Conservation (phyloP, 1,284 basidiomycete species). For the Erythrobasidium hasegawianum region DNA sequence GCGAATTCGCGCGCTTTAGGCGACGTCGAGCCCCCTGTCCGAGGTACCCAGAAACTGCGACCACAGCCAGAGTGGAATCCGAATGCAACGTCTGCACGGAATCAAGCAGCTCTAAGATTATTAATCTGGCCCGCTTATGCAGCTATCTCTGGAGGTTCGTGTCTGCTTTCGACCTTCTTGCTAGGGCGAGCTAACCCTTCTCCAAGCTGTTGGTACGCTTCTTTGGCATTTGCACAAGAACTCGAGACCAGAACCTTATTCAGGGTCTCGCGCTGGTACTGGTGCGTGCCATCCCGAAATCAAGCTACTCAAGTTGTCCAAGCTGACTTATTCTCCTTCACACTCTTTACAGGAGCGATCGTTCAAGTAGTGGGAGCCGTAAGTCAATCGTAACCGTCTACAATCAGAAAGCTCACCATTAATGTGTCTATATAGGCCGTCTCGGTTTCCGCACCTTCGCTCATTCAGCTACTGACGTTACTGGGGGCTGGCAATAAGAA, state of each 20-base stretch:
- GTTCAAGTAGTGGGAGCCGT: conserved; percentile 28
- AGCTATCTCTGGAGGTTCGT: not conserved
- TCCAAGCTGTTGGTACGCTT: conserved; percentile 23
- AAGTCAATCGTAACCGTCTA: too few relatives aligned
- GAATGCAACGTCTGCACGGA: conserved; percentile 14
- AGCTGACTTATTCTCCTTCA: too few relatives aligned
- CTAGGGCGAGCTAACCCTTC: not conserved
- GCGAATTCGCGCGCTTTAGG: conserved; percentile 5
- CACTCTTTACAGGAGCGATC: conserved; percentile 4
- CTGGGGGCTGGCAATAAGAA: not conserved
- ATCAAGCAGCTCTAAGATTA: conserved; percentile 16
- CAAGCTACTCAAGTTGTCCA: too few relatives aligned
- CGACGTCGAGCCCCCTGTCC: conserved; percentile 16
- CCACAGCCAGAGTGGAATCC: conserved; percentile 6
- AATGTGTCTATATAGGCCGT: too few relatives aligned
- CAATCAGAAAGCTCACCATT: too few relatives aligned
- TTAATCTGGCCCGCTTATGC: conserved; percentile 28
- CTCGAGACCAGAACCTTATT: conserved; percentile 10
- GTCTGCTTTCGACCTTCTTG: not conserved
- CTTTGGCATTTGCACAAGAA: conserved; percentile 27
- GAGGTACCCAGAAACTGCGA: conserved; percentile 10
- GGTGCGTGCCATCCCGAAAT: not conserved
- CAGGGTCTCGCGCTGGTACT: conserved; percentile 10
- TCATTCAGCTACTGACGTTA: conserved; percentile 16
- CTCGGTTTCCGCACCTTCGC: conserved; percentile 23